Percentiles rank a stretch among this genome's conserved stretches.
These are phyloP conservation scores for Dothideomycetidae sp. DNA, from an alignment of 2,329 filamentous ascomycete species.

Conservation along the genomic window DNA sequence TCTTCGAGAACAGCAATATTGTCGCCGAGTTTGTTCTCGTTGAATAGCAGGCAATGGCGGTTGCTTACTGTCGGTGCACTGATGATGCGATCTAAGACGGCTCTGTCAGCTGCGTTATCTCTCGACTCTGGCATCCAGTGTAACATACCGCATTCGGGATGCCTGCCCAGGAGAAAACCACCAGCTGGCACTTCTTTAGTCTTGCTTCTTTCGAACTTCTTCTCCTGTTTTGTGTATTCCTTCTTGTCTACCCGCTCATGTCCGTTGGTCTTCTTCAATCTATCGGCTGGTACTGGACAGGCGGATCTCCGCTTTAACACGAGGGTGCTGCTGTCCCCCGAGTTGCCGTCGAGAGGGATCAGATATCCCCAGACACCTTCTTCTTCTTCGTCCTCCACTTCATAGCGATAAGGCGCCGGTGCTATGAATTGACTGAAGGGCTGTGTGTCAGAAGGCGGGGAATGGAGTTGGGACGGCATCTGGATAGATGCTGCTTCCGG, in stretches of 20 bases:
- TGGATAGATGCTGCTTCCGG: conserved; percentile 24
- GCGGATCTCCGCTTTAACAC: conserved; percentile 61
- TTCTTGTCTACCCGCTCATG: conserved; percentile 33
- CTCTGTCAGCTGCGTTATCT: neutral
- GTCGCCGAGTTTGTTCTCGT: conserved; percentile 44
- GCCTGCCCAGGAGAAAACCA: conserved; percentile 82
- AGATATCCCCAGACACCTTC: conserved; percentile 96
- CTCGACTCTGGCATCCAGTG: conserved; percentile 8
- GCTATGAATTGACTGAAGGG: conserved; percentile 68
- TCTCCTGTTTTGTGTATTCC: conserved; percentile 46
- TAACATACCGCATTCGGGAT: conserved; percentile 84
- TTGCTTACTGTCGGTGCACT: conserved; percentile 76
- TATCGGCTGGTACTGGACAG: conserved; percentile 45
- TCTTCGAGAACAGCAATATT: conserved; percentile 70
- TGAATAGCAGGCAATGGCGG: conserved; percentile 59
- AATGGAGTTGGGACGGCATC: conserved; percentile 32
- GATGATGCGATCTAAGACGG: conserved; percentile 51
- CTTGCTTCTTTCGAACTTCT: conserved; percentile 43
- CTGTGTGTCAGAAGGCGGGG: conserved; percentile 64
- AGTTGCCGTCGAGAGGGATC: conserved; percentile 59
- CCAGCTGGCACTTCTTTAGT: conserved; percentile 46
- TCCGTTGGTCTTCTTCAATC: conserved; percentile 24
- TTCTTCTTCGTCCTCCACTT: conserved; percentile 68
- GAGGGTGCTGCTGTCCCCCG: conserved; percentile 36
- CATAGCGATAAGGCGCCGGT: conserved; percentile 56